Base-by-base conservation (phyloP, 768 basidiomycete species). In the Leccinum barrowsii region DNA sequence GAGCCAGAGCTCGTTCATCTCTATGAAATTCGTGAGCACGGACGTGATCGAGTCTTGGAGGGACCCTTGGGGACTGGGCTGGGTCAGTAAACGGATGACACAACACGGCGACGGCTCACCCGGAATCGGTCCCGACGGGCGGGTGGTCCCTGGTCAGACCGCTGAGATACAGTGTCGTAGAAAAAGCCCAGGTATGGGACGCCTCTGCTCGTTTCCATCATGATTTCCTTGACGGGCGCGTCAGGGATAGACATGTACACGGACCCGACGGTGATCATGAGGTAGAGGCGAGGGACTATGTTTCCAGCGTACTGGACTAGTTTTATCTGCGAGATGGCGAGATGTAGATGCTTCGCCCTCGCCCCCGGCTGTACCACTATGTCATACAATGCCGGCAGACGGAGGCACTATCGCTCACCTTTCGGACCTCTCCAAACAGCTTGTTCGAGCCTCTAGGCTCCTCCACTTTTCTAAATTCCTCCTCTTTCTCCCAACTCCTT, bases 1-100 rank as follows among this genome's bases (percentile, higher is more conserved):
- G 3, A 99, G 96, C 97, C 97, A 98, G 24, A 98, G 86, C 72
- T 98, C 98, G 82, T 98, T 99, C 96, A 98, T 99, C 71, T 99
- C 97, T 70, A 99, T 94, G 68, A 99, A 98, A 74, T 99, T 98
- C 59, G 94, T 98, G 58, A 99, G 81, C 42, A 98, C 94, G 70
- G 98, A 95, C 73, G 1, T 8, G 28, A 28, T 28, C 8, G 28
- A 28, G 28, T 28, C 30, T 30, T 30, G 10, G 10, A 30, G 10
- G 30, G 30, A 30, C 30, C 30, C 30, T 30, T 30, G 30, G 97
- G 97, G 30, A 11, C 28, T 30, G 3, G 30, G 10, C 30, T 30
- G 30, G 30, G 30, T 30, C 10, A 30, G 10, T 3, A 30, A 30
- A 10, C 10, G 10, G 30, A 30, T 30, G 10, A 4, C 30, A 4